These are phyloP conservation scores for Sclerotinia minor DNA, from an alignment of 2,329 filamentous ascomycete genomes.

Conservation along the genomic window DNA sequence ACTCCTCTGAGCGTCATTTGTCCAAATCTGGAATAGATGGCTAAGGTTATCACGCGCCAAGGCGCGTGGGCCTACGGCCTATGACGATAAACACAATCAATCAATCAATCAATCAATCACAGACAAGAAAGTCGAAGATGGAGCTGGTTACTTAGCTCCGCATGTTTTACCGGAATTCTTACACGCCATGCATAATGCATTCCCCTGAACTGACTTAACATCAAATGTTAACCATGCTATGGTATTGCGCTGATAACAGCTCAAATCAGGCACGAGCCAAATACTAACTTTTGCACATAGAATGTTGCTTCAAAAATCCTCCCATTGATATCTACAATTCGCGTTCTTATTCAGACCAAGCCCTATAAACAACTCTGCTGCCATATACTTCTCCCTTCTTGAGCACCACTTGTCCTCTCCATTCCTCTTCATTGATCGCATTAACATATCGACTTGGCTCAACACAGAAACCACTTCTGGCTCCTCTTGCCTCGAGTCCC, in stretches of 20 bases:
- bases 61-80: no score
- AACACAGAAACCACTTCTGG: constrained; percentile 81
- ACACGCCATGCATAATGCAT: neutral
- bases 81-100: no score
- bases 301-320: constrained; percentile 10
- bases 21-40: no score
- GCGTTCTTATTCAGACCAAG: constrained; percentile 63
- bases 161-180: neutral
- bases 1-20: no score
- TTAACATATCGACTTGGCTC: constrained; percentile 92
- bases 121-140: neutral
- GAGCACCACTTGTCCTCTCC: constrained; percentile 75
- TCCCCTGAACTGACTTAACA: neutral
- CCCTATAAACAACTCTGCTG: constrained; percentile 77
- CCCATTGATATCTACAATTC: neutral
- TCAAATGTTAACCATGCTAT: neutral
- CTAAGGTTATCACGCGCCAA: no score
- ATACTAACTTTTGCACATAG: neutral
- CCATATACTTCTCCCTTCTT: constrained; percentile 86
- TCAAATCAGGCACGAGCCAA: neutral
- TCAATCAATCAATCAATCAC: no score
- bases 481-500: constrained; percentile 61
- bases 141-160: neutral
- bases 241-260: neutral
- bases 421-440: constrained; percentile 77